A percentile compares a stretch with the other conserved stretches of the same genome.
Evolutionary conservation across 768 basidiomycete species (phyloP).

Genomic region (Termitomyces sp.): DNA sequence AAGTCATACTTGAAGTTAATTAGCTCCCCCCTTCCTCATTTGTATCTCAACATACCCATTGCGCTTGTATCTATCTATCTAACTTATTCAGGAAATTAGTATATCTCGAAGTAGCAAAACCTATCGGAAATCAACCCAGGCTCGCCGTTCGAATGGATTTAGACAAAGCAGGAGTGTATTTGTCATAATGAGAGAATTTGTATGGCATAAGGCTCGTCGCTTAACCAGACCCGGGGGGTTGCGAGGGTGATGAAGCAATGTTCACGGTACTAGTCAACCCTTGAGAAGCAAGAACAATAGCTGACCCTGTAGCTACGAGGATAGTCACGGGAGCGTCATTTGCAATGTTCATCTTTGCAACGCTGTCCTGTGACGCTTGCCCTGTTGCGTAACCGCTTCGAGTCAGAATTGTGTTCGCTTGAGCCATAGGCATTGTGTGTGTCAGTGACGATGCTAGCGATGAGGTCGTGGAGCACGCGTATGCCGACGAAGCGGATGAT

Average conservation of each 20-base stretch:
- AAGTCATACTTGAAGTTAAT: slow-evolving; percentile 74
- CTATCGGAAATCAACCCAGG: neutral
- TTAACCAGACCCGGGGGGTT: neutral
- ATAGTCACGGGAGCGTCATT: slow-evolving; percentile 1
- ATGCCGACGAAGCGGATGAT: too few species aligned
- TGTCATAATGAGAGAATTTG: neutral
- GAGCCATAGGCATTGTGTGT: neutral
- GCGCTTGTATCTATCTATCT: neutral
- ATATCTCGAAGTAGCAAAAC: neutral
- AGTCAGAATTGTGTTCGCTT: neutral
- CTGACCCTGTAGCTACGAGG: slow-evolving; percentile 10
- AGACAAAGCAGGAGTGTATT: neutral
- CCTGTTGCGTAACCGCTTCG: neutral
- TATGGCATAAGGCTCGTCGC: neutral
- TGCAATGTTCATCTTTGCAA: neutral
- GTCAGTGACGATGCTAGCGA: too few species aligned
- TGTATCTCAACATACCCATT: neutral
- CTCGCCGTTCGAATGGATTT: neutral
- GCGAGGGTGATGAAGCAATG: neutral
- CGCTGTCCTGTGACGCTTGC: neutral
- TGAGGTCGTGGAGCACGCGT: too few species aligned
- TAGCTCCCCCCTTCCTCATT: slow-evolving; percentile 16
- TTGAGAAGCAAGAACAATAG: slow-evolving; percentile 8
- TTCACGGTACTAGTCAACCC: slow-evolving; percentile 7
- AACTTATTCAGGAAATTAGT: neutral